Conservation (phyloP, 768 basidiomycete genomes). For the Asterophora parasitica region DNA sequence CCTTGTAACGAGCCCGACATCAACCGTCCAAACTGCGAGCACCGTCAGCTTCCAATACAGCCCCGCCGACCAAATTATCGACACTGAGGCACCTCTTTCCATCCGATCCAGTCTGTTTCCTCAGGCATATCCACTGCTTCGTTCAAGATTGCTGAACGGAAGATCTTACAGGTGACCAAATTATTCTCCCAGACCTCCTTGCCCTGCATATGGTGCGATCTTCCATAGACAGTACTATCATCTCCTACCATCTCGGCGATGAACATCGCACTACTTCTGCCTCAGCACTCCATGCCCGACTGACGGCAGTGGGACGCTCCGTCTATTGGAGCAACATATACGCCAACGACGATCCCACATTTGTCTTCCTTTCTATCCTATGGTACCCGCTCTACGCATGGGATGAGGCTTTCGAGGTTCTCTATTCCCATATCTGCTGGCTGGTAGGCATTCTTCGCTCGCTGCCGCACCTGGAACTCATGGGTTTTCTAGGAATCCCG, state of each 20-base stretch:
- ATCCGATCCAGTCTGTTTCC: constrained; percentile 30
- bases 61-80: constrained; percentile 35
- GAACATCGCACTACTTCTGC: constrained; percentile 32
- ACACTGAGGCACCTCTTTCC: constrained; percentile 47
- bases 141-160: neutral
- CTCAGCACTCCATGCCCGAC: constrained; percentile 27
- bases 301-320: constrained; percentile 34
- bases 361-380: constrained; percentile 44
- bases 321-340: constrained; percentile 46
- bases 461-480: constrained; percentile 1
- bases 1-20: constrained; percentile 17
- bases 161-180: constrained; percentile 22
- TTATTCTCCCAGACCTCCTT: constrained; percentile 43
- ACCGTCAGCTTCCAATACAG: constrained; percentile 5
- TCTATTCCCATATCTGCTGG: constrained; percentile 46
- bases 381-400: constrained; percentile 62
- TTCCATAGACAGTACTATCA: constrained; percentile 32
- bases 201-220: constrained; percentile 51
- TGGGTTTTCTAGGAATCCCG: constrained; percentile 35
- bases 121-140: neutral
- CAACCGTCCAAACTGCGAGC: constrained; percentile 12
- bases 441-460: constrained; percentile 29
- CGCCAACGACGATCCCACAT: constrained; percentile 46
- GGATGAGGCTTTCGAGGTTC: constrained; percentile 50
- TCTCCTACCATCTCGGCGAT: constrained; percentile 38